Evolutionary conservation across 495 filamentous ascomycete species (phyloP), one percentile per base, ranked within the genome.

Genomic region (Aspergillus biplanus): DNA sequence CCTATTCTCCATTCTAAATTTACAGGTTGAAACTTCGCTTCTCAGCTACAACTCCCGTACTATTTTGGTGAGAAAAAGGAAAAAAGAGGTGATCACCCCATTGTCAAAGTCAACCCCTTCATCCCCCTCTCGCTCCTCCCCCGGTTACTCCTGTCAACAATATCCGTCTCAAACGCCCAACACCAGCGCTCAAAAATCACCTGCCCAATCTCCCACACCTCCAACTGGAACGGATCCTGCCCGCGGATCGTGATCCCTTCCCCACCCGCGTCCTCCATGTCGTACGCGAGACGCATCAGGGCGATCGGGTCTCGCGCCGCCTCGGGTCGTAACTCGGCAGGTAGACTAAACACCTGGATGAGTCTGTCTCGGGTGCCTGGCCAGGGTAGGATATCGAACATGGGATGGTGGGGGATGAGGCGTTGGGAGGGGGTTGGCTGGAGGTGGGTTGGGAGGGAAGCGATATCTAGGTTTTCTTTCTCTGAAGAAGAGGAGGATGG

Each of bases 331-430:
- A 72, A 58, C 12, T 69, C 54, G 1, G 70, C 64, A 0, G 81
- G 80, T 9, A 82, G 65, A 12, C 62, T 58, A 44, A 85, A 69
- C 3, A 82, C 66, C 55, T 66, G 66, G 62, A 84, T 78, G 31
- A 82, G 58, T 58, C 80, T 80, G 42, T 80, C 75, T 33, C 82
- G 75, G 15, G 74, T 72, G 15, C 61, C 65, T 0, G 82, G 80
- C 82, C 82, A 85, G 7, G 82, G 82, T 1, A 84, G 68, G 27
- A 80, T 59, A 65, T 85, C 82, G 4, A 84, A 44, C 11, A 83
- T 44, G 2, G 82, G 82, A 63, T 85, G 82, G 64, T 85, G 81
- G 6, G 78, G 76, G 54, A 81, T 65, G 1, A 62, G 39, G 47
- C 57, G 66, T 46, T 75, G 72, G 13, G 64, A 69, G 18, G 11